Conservation (phyloP, 768 basidiomycete species). For the Favolaschia claudopus region DNA sequence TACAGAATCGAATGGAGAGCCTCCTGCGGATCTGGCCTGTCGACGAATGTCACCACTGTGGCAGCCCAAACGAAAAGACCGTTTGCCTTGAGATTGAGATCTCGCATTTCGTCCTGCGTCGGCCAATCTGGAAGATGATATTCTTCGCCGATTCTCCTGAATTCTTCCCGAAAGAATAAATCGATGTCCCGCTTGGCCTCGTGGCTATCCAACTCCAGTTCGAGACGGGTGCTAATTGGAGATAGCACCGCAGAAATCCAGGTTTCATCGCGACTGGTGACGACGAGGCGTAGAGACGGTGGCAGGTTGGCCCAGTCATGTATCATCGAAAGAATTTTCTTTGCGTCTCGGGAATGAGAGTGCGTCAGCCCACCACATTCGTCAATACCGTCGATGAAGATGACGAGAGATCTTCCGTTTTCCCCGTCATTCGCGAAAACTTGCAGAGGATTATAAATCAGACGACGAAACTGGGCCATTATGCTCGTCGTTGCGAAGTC, state of each 20-base stretch:
- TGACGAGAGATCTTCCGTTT: background rate
- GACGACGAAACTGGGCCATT: background rate
- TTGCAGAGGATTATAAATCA: slow-evolving; percentile 14
- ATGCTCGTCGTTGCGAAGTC: slow-evolving; percentile 14
- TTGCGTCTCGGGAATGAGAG: background rate
- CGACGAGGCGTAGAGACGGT: background rate
- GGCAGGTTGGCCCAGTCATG: slow-evolving; percentile 5
- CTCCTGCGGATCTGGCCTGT: slow-evolving; percentile 14
- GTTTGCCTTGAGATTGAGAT: slow-evolving; percentile 8
- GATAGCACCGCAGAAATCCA: slow-evolving; percentile 1
- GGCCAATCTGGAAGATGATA: slow-evolving; percentile 16
- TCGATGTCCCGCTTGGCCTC: slow-evolving; percentile 10
- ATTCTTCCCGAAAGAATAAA: background rate
- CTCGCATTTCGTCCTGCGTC: background rate
- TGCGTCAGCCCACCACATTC: slow-evolving; percentile 17
- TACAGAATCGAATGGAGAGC: background rate
- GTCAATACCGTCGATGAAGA: slow-evolving; percentile 21
- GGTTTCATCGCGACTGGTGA: slow-evolving; percentile 19
- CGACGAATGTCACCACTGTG: slow-evolving; percentile 35
- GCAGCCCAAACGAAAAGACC: slow-evolving; percentile 36
- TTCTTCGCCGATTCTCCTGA: background rate
- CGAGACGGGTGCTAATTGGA: slow-evolving; percentile 4
- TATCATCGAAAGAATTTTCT: background rate
- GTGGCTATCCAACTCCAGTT: background rate
- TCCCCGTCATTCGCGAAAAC: background rate